A percentile compares a stretch with the other conserved stretches of the same genome.
Evolutionary conservation across 2,329 filamentous ascomycete genomes (phyloP).

Genomic region (Cordyceps cateniannulata): DNA sequence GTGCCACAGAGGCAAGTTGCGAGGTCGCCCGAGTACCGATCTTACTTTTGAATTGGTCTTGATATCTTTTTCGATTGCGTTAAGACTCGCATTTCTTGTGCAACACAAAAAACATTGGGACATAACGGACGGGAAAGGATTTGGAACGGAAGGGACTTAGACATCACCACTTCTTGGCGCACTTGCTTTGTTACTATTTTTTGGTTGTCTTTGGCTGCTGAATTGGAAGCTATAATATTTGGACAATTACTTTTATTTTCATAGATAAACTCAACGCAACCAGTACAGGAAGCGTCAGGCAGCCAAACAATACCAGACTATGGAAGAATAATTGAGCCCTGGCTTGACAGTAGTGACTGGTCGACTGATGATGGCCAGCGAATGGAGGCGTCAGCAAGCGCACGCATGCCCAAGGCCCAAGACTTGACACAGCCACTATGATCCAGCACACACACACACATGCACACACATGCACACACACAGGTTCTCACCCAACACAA

Average conservation of each 20-base stretch:
- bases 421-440: background rate
- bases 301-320: background rate
- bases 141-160: conserved; percentile 14
- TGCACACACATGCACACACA: background rate
- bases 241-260: conserved; percentile 16
- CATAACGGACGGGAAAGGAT: conserved; percentile 1
- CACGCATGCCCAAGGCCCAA: background rate
- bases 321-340: background rate
- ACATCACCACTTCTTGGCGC: conserved; percentile 18
- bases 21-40: background rate
- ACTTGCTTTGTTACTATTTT: conserved; percentile 6
- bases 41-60: conserved; percentile 8
- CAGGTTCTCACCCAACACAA: background rate
- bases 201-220: conserved; percentile 3
- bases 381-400: background rate
- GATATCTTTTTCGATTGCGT: background rate
- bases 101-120: conserved; percentile 6
- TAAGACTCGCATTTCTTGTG: background rate
- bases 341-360: background rate
- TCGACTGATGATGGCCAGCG: background rate
- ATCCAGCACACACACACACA: background rate
- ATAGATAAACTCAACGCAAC: background rate
- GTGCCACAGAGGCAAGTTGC: background rate
- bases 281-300: background rate
- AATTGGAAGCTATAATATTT: conserved; percentile 15